These are phyloP conservation scores for Blastobotrys persicus DNA, from an alignment of 1,139 yeast species.

Conservation along the genomic window DNA sequence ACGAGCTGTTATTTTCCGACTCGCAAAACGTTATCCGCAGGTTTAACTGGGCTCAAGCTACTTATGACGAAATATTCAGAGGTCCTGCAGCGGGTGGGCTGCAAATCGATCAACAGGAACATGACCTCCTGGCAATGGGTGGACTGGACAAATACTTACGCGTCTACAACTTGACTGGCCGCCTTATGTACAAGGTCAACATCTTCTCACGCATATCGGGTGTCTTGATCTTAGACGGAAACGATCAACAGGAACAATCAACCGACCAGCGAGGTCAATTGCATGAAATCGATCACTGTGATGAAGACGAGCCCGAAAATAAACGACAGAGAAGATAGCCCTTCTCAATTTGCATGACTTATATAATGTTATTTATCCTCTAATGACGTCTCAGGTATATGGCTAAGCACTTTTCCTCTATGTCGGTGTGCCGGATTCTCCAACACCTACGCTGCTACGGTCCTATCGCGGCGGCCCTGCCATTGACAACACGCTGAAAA, in stretches of 20 bases:
- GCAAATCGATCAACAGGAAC: slow-evolving; percentile 7
- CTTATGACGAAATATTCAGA: slow-evolving; percentile 19
- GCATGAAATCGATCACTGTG: slow-evolving; percentile 10
- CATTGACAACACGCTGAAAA: no score
- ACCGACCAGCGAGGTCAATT: slow-evolving; percentile 6
- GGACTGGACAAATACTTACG: slow-evolving; percentile 78
- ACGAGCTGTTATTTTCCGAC: slow-evolving; percentile 28
- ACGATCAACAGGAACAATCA: not conserved
- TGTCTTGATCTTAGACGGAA: slow-evolving; percentile 44
- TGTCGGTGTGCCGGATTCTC: no score
- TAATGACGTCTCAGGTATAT: no score
- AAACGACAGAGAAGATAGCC: slow-evolving; percentile 11
- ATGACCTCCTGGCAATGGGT: slow-evolving; percentile 48
- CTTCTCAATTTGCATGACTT: not conserved
- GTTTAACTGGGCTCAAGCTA: slow-evolving; percentile 23
- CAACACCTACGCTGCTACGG: no score
- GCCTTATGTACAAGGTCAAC: slow-evolving; percentile 60
- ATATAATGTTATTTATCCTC: not conserved
- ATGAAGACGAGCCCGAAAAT: slow-evolving; percentile 9
- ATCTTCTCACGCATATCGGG: slow-evolving; percentile 62
- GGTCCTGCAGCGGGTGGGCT: slow-evolving; percentile 29
- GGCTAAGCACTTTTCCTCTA: no score
- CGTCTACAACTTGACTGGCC: slow-evolving; percentile 62
- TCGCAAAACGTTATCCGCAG: slow-evolving; percentile 30
- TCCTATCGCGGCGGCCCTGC: no score